Conservation (phyloP, 1,139 yeast species). For the Martiniozyma asiatica region DNA sequence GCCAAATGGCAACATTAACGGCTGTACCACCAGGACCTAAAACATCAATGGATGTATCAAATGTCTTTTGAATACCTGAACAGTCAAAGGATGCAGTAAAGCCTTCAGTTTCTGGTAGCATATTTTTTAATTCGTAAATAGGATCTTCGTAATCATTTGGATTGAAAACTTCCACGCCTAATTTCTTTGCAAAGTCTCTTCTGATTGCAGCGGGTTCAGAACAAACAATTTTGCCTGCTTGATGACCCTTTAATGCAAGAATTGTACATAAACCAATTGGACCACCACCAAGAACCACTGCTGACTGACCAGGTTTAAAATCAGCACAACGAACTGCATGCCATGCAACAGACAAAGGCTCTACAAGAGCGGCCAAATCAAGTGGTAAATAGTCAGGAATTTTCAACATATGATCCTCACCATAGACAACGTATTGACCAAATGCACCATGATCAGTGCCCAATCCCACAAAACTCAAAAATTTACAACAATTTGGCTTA, state of each 20-base stretch:
- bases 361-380: slow-evolving; percentile 44
- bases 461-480: slow-evolving; percentile 28
- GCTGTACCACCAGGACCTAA: slow-evolving; percentile 50
- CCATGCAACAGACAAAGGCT: slow-evolving; percentile 49
- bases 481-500: slow-evolving; percentile 34
- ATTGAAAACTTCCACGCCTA: slow-evolving; percentile 39
- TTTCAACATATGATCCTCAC: slow-evolving; percentile 33
- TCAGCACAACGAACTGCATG: slow-evolving; percentile 39
- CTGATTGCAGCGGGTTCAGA: slow-evolving; percentile 50
- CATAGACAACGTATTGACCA: slow-evolving; percentile 30
- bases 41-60: slow-evolving; percentile 38
- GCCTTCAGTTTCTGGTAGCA: slow-evolving; percentile 40
- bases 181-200: slow-evolving; percentile 37
- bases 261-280: slow-evolving; percentile 51
- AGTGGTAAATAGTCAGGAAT: slow-evolving; percentile 36
- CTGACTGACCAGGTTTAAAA: slow-evolving; percentile 36
- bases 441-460: slow-evolving; percentile 25
- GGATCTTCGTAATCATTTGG: slow-evolving; percentile 30
- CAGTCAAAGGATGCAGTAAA: slow-evolving; percentile 50
- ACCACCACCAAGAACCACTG: slow-evolving; percentile 48
- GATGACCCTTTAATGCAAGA: slow-evolving; percentile 43
- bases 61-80: slow-evolving; percentile 47
- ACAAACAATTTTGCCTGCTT: slow-evolving; percentile 40
- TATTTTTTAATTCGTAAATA: slow-evolving; percentile 25
- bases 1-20: slow-evolving; percentile 55